phyloP scores from a whole-genome alignment of 257 asterid genomes.

The Salvia splendens region DNA sequence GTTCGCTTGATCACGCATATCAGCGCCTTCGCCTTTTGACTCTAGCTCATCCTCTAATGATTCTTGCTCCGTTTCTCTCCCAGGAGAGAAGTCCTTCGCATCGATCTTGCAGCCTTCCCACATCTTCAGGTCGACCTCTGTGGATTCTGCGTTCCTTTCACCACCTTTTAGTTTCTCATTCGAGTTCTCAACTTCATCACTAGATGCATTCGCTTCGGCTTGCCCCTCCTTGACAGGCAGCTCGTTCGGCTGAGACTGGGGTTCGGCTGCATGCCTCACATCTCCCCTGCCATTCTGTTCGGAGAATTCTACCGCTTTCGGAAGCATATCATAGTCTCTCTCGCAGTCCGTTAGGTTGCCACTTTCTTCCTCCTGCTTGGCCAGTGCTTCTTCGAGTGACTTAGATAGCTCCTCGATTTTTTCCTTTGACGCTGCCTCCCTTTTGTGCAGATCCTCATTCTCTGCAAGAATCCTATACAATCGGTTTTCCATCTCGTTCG shows the following conservation, averaged over 20 bases:
- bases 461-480: slow-evolving; percentile 47
- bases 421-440: slow-evolving; percentile 49
- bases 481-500: slow-evolving; percentile 57
- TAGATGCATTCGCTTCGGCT: neutral
- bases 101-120: slow-evolving; percentile 86
- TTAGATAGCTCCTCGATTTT: slow-evolving; percentile 58
- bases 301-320: slow-evolving; percentile 70
- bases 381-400: slow-evolving; percentile 62
- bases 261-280: slow-evolving; percentile 44
- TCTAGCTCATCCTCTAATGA: slow-evolving; percentile 61
- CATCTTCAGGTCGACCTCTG: slow-evolving; percentile 58
- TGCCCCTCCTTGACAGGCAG: slow-evolving; percentile 29
- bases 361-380: slow-evolving; percentile 47
- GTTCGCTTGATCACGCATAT: slow-evolving; percentile 37
- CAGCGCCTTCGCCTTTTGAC: slow-evolving; percentile 43
- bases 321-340: slow-evolving; percentile 73
- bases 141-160: slow-evolving; percentile 36
- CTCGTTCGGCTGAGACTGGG: slow-evolving; percentile 37
- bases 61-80: slow-evolving; percentile 54
- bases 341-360: slow-evolving; percentile 63
- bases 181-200: slow-evolving; percentile 21
- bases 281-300: slow-evolving; percentile 68
- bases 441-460: slow-evolving; percentile 55
- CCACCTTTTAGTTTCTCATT: slow-evolving; percentile 36
- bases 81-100: slow-evolving; percentile 65